Evolutionary conservation across 2,329 filamentous ascomycete genomes (phyloP).

Genomic region (Epicoccum nigrum): DNA sequence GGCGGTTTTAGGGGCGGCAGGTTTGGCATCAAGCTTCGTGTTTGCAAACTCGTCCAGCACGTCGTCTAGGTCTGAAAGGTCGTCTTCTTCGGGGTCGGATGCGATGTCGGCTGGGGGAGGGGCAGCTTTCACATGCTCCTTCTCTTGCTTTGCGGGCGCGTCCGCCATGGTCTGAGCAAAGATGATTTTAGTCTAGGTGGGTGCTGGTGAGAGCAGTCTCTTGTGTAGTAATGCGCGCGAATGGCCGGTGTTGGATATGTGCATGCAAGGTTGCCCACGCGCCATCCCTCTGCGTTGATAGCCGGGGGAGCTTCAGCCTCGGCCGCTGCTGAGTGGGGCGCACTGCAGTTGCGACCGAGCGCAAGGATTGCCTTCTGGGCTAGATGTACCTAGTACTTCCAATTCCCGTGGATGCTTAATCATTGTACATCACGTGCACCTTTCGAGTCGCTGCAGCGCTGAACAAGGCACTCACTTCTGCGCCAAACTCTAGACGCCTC

Average conservation of each 20-base stretch:
- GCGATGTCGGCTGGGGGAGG: constrained; percentile 52
- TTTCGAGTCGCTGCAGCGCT: constrained; percentile 1
- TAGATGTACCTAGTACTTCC: constrained; percentile 4
- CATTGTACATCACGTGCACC: constrained; percentile 32
- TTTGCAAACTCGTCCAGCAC: constrained; percentile 90
- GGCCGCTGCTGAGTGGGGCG: constrained; percentile 22
- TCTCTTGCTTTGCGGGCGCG: constrained; percentile 22
- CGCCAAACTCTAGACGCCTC: neutral
- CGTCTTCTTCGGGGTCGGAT: constrained; percentile 91
- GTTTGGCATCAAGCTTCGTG: constrained; percentile 61
- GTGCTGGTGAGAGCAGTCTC: neutral
- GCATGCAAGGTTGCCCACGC: constrained; percentile 14
- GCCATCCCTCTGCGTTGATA: constrained; percentile 6
- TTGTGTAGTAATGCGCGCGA: neutral
- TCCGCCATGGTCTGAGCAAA: constrained; percentile 28
- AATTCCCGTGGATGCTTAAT: constrained; percentile 12
- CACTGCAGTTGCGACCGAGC: neutral
- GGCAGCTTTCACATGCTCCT: constrained; percentile 21
- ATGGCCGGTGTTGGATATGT: neutral
- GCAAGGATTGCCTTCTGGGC: constrained; percentile 10
- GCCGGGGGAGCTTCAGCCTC: constrained; percentile 29
- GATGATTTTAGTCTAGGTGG: neutral
- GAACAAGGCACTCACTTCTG: constrained; percentile 20
- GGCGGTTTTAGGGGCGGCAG: constrained; percentile 41
- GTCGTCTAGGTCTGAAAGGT: constrained; percentile 91